phyloP scores from a whole-genome alignment of 2,329 filamentous ascomycete species.

The Fusarium domesticum region DNA sequence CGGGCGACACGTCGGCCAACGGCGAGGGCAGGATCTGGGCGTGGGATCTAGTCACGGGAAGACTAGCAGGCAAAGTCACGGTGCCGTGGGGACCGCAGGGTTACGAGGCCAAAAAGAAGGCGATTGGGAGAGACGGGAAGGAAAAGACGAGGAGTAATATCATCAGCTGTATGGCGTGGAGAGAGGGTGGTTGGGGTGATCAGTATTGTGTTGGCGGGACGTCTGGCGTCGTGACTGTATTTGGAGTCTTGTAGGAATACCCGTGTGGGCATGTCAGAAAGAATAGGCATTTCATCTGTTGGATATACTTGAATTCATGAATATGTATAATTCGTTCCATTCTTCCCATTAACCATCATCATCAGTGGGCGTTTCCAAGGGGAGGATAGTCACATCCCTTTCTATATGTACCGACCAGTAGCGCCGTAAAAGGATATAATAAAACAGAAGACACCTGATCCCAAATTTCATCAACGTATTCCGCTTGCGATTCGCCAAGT shows the following conservation, averaged over 20 bases:
- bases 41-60: conserved; percentile 81
- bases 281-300: conserved; percentile 1
- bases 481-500: too few relatives aligned
- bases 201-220: conserved; percentile 66
- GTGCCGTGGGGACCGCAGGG: conserved; percentile 56
- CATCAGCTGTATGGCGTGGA: conserved; percentile 61
- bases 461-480: too few relatives aligned
- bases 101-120: conserved; percentile 47
- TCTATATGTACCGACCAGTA: neutral
- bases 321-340: neutral
- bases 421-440: neutral
- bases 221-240: conserved; percentile 63
- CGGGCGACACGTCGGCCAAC: conserved; percentile 21
- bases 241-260: conserved; percentile 41
- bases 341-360: conserved; percentile 8
- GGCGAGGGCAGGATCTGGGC: conserved; percentile 65
- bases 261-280: neutral
- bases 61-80: conserved; percentile 59
- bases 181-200: conserved; percentile 58
- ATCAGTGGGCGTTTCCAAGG: conserved; percentile 3
- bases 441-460: too few relatives aligned
- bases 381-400: too few relatives aligned
- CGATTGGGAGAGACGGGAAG: conserved; percentile 58
- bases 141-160: conserved; percentile 59
- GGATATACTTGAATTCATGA: too few relatives aligned